Evolutionary conservation across 345 rosid species (phyloP).

Genomic region (Durio zibethinus): DNA sequence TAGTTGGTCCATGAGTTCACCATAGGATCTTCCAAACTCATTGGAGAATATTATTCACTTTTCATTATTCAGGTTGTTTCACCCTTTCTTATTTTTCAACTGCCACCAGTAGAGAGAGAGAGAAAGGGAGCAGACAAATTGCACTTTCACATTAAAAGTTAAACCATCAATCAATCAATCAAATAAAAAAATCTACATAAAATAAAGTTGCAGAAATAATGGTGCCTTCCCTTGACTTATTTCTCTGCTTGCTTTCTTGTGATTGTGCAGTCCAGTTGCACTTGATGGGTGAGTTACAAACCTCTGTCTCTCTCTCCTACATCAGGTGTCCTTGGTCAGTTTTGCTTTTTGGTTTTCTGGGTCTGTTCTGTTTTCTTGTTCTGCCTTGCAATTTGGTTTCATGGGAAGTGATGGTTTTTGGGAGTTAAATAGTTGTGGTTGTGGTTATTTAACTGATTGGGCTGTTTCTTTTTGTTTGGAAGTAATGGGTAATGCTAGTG

Average conservation of each 20-base stretch:
- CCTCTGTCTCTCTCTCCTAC: background rate
- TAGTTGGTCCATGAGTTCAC: conserved; percentile 22
- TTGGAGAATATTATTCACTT: conserved; percentile 41
- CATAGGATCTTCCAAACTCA: conserved; percentile 59
- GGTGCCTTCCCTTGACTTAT: conserved; percentile 26
- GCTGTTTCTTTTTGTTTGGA: conserved; percentile 19
- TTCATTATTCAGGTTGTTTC: background rate
- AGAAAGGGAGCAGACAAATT: conserved; percentile 27
- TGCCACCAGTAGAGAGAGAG: background rate
- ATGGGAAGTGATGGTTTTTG: conserved; percentile 13
- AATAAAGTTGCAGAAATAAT: conserved; percentile 24
- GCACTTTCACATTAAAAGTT: conserved; percentile 27
- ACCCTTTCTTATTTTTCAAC: background rate
- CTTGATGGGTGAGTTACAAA: conserved; percentile 34
- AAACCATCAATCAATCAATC: conserved; percentile 21
- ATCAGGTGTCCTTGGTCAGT: background rate
- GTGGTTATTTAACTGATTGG: conserved; percentile 23
- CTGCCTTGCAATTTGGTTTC: background rate
- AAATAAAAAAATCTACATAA: conserved; percentile 12
- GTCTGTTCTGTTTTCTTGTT: conserved; percentile 5
- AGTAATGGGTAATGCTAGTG: conserved; percentile 70
- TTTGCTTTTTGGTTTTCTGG: conserved; percentile 15
- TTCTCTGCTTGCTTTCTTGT: conserved; percentile 23
- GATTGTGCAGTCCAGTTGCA: conserved; percentile 30
- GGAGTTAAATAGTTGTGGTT: background rate